Evolutionary conservation across 2,329 filamentous ascomycete species (phyloP).

Genomic region (Colletotrichum noveboracense): DNA sequence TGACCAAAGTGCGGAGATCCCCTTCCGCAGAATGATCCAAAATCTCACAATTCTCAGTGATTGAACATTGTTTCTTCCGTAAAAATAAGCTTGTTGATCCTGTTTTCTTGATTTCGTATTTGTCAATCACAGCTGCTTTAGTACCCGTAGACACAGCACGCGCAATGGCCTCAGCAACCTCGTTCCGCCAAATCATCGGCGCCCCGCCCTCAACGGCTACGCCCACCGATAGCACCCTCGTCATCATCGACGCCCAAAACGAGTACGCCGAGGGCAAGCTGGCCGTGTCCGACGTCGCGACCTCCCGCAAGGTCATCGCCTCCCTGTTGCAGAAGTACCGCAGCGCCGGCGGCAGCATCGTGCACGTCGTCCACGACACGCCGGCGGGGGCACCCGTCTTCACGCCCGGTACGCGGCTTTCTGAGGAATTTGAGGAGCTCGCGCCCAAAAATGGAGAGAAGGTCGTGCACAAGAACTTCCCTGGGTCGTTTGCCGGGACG

Average conservation of each 20-base stretch:
- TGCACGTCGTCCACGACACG: conserved; percentile 66
- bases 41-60: not conserved
- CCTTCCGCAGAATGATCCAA: not conserved
- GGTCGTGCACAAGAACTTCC: conserved; percentile 61
- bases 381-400: conserved; percentile 70
- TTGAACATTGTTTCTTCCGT: not conserved
- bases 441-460: conserved; percentile 59
- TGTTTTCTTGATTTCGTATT: not conserved
- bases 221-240: conserved; percentile 60
- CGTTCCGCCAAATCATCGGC: conserved; percentile 58
- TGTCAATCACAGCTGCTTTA: not conserved
- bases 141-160: not conserved
- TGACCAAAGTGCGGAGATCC: conserved; percentile 3
- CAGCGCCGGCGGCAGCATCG: conserved; percentile 50
- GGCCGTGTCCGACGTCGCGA: conserved; percentile 55
- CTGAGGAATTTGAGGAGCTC: conserved; percentile 65
- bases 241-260: conserved; percentile 76
- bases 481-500: conserved; percentile 66
- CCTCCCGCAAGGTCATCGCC: conserved; percentile 61
- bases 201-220: conserved; percentile 60
- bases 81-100: not conserved
- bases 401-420: conserved; percentile 64
- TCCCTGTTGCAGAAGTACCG: conserved; percentile 65
- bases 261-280: conserved; percentile 68
- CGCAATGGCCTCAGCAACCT: conserved; percentile 24